These are phyloP conservation scores for Hyaloscypha variabilis DNA, from an alignment of 495 filamentous ascomycete species.

Conservation along the genomic window DNA sequence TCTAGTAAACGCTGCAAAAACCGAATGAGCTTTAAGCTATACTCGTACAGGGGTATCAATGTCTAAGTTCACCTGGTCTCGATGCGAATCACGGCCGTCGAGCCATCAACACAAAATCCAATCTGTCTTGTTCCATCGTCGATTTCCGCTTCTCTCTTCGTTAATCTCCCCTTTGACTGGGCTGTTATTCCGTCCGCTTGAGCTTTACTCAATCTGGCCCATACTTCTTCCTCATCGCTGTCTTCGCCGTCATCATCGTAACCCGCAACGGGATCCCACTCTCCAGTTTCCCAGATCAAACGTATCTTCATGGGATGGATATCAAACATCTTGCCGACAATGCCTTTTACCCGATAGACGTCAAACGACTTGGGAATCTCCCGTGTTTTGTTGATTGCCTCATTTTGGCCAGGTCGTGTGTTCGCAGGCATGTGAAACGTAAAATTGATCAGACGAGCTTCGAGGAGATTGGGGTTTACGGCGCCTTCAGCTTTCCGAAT, in stretches of 20 bases:
- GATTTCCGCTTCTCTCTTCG: constrained; percentile 77
- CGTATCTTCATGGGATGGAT: constrained; percentile 62
- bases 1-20: background rate
- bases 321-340: constrained; percentile 72
- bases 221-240: constrained; percentile 58
- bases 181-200: constrained; percentile 10
- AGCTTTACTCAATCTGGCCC: constrained; percentile 9
- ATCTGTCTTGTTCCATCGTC: constrained; percentile 79
- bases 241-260: constrained; percentile 63
- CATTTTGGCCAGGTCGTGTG: constrained; percentile 20
- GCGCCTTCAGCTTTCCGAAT: constrained; percentile 42
- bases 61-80: constrained; percentile 42
- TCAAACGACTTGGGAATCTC: constrained; percentile 76
- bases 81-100: constrained; percentile 68
- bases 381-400: constrained; percentile 35
- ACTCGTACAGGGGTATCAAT: constrained; percentile 19
- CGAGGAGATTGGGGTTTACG: constrained; percentile 69
- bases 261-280: constrained; percentile 75
- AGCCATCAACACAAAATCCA: constrained; percentile 78
- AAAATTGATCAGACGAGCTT: constrained; percentile 70
- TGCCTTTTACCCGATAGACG: constrained; percentile 78
- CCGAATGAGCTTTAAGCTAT: background rate
- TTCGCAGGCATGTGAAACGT: constrained; percentile 52
- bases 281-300: constrained; percentile 80
- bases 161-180: constrained; percentile 52